Evolutionary conservation across 768 basidiomycete species (phyloP), one percentile per base, ranked within the genome.

Genomic region (Hericium rajendrae): DNA sequence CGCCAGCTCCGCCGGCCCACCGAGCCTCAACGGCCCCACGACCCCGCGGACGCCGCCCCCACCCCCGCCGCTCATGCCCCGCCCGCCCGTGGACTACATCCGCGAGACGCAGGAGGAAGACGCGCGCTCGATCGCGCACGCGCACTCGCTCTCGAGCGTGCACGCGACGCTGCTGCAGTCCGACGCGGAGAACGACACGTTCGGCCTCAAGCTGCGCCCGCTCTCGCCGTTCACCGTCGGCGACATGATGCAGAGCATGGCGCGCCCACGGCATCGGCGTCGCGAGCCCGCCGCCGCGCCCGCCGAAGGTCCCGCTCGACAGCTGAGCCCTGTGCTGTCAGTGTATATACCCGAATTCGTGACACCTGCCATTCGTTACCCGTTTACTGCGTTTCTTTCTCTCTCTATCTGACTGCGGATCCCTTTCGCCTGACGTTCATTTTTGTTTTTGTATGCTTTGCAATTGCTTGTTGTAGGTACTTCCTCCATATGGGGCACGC

Each of bases 91-190:
- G 6, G 84, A 87, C 55, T 91, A 91, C 67, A 89, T 92, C 59
- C 81, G 85, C 60, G 86, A 91, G 71, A 91, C 89, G 16, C 84
- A 80, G 59, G 84, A 85, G 62, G 88, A 85, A 62, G 86, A 91
- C 62, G 72, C 78, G 15, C 78, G 85, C 15, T 74, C 82, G 11
- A 77, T 78, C 6, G 69, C 68, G 28, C 56, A 67, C 50, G 66
- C 49, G 49, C 22, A 32, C 18, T 24, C 49, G 49, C 18, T 50
- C 49, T 18, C 49, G 49, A 52, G 55, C n/a, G 43, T 11, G 49
- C 49, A 38, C 40, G 12, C 10, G 15, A 20, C 18, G 32, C 13
- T 32, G 10, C n/a, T n/a, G 32, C 18, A 18, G 32, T n/a, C 12
- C n/a, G 58, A 51, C 6, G 49, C 20, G 50, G 54, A 38, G 3